Conservation (phyloP, 352 stramenopile genomes). For the Globisporangium viniferum region DNA sequence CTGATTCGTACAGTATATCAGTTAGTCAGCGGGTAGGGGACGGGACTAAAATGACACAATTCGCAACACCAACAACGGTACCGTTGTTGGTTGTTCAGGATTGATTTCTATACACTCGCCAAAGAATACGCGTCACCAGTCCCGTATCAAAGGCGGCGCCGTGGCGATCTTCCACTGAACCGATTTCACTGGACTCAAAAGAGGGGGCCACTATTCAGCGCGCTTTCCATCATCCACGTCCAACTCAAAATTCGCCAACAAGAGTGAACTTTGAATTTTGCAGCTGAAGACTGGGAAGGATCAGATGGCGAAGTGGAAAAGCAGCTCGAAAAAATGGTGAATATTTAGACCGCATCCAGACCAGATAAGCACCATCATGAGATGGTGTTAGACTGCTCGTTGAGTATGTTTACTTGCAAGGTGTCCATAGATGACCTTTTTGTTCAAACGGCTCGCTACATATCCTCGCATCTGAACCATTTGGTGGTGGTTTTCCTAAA, state of each 20-base stretch:
- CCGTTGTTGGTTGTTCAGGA: background rate
- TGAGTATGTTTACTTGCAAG: too few relatives aligned
- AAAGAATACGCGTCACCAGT: background rate
- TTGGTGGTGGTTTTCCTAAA: background rate
- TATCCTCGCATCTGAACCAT: too few relatives aligned
- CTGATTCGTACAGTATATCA: background rate
- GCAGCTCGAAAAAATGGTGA: too few relatives aligned
- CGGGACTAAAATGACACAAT: background rate
- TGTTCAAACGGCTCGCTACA: too few relatives aligned
- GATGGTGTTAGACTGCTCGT: too few relatives aligned
- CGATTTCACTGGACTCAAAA: slow-evolving; percentile 19
- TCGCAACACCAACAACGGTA: background rate
- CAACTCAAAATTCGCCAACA: background rate
- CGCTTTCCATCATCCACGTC: background rate
- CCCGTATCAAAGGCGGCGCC: background rate
- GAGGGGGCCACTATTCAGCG: slow-evolving; percentile 2
- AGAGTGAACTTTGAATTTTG: too few relatives aligned
- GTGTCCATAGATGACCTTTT: too few relatives aligned
- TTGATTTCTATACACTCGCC: slow-evolving; percentile 4
- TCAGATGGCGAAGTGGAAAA: too few relatives aligned
- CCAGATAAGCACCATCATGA: too few relatives aligned
- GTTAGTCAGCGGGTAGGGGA: background rate
- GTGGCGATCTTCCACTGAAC: slow-evolving; percentile 15
- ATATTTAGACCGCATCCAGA: too few relatives aligned
- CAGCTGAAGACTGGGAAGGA: background rate